phyloP scores from a whole-genome alignment of 441 rosid genomes.

The Metrosideros polymorpha region DNA sequence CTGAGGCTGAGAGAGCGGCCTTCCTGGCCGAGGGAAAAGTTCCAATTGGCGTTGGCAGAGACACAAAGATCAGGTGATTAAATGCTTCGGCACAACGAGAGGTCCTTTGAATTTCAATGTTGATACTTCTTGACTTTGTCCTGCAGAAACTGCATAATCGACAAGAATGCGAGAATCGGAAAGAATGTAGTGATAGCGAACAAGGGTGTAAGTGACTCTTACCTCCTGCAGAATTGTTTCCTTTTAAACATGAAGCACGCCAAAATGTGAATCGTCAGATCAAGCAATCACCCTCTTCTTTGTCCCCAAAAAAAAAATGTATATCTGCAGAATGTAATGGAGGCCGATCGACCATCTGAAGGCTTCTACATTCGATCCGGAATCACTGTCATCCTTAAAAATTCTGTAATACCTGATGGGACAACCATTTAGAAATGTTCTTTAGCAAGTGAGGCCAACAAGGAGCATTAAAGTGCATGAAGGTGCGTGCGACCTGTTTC shows the following conservation, averaged over 20 bases:
- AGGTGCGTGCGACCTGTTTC: background rate
- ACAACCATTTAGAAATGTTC: constrained; percentile 25
- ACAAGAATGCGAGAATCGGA: constrained; percentile 9
- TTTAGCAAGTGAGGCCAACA: background rate
- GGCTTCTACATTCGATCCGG: constrained; percentile 68
- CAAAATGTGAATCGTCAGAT: background rate
- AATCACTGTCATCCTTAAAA: constrained; percentile 41
- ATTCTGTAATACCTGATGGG: constrained; percentile 36
- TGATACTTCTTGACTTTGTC: background rate
- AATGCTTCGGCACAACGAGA: background rate
- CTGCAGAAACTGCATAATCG: constrained; percentile 13
- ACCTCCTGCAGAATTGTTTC: background rate
- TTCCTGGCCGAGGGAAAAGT: constrained; percentile 7
- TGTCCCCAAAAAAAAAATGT: background rate
- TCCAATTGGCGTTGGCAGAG: constrained; percentile 4
- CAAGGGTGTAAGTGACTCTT: constrained; percentile 4
- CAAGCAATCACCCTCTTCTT: background rate
- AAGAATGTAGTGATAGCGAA: constrained; percentile 1
- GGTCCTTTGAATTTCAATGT: background rate
- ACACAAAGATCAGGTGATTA: constrained; percentile 3
- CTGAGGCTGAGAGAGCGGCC: constrained; percentile 1
- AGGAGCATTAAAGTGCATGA: background rate
- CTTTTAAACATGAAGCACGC: background rate
- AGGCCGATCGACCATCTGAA: constrained; percentile 49
- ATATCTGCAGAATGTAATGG: constrained; percentile 35